Evolutionary conservation across 2,329 filamentous ascomycete species (phyloP).

Genomic region (Microthyrium microscopicum): DNA sequence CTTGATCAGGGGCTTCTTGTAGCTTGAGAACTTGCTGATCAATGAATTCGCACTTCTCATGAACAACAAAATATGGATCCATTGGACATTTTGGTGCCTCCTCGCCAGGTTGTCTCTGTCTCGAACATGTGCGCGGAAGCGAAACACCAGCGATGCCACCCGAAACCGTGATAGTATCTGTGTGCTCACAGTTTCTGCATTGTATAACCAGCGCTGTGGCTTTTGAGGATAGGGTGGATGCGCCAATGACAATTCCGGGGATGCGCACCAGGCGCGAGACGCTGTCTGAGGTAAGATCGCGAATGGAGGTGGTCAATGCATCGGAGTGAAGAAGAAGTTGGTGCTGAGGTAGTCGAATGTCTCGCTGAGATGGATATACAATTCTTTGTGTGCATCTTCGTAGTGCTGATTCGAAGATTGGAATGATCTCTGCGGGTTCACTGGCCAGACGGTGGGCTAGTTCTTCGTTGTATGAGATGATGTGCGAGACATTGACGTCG

Average conservation of each 20-base stretch:
- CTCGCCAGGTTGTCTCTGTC: slow-evolving; percentile 47
- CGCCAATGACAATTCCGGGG: slow-evolving; percentile 92
- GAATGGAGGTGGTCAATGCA: slow-evolving; percentile 79
- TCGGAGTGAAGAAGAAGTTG: slow-evolving; percentile 90
- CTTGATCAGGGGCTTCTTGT: slow-evolving; percentile 92
- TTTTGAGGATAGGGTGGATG: slow-evolving; percentile 92
- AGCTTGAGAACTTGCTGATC: slow-evolving; percentile 97
- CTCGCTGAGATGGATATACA: slow-evolving; percentile 60
- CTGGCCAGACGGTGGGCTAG: slow-evolving; percentile 77
- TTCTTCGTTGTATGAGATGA: slow-evolving; percentile 94
- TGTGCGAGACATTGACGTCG: slow-evolving; percentile 85
- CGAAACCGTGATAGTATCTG: slow-evolving; percentile 52
- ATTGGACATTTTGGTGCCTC: slow-evolving; percentile 62
- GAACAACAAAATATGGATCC: slow-evolving; percentile 89
- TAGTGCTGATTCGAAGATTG: slow-evolving; percentile 78
- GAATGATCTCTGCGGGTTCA: slow-evolving; percentile 83
- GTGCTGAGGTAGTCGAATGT: slow-evolving; percentile 64
- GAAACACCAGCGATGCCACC: slow-evolving; percentile 81
- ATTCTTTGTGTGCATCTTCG: slow-evolving; percentile 87
- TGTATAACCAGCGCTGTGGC: slow-evolving; percentile 73
- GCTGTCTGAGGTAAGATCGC: slow-evolving; percentile 80
- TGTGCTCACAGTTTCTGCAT: slow-evolving; percentile 70
- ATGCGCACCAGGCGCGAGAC: slow-evolving; percentile 93
- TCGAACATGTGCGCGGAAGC: slow-evolving; percentile 62
- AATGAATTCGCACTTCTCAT: slow-evolving; percentile 87